Base-by-base conservation (phyloP, 768 basidiomycete species). In the Mycena sanguinolenta region DNA sequence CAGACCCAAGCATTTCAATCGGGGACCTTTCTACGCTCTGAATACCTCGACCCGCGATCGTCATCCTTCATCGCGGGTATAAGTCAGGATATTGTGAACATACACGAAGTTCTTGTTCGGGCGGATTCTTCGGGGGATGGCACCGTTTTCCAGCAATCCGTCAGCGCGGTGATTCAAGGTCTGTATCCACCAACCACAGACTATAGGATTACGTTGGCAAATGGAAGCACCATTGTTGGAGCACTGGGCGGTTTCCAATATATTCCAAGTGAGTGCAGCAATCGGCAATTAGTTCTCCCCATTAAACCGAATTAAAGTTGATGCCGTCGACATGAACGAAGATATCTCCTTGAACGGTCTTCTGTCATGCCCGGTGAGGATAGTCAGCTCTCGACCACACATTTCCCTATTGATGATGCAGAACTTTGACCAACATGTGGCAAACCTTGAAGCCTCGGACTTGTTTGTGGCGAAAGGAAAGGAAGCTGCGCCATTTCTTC, bases 81-180 rank as follows among this genome's bases (percentile, higher is more conserved):
- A 27, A 76, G 75, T 65, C 74, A 75, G 3, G 75, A 50, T 81
- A 84, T 75, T 68, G 83, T 67, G 12, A 65, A 75, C 50, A 78
- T 80, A 57, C 77, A 75, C 60, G 82, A 86, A 74, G 80, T 87
- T 67, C 75, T 77, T 38, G 78, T 86, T 44, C 81, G 81, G 12
- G 88, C 89, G 0, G 88, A 90, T 73, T 82, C 83, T 6, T 85
- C 86, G 1, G 87, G 83, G 21, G 88, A 90, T 77, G 84, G 83
- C 7, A 82, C 81, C 16, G 87, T 89, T 30, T 84, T 89, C 53
- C 84, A 83, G 67, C 86, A 89, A 65, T 86, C 86, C 10, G 85
- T 87, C 23, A 79, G 84, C 14, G 87, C 89, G 6, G 76, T 89
- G 53, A 79, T 86, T 2, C 89, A 89, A 72, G 88, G 88, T 10